Percentiles rank a stretch among this genome's conserved stretches.
These are phyloP conservation scores for Ilyonectria robusta DNA, from an alignment of 2,329 filamentous ascomycete species.

Conservation along the genomic window DNA sequence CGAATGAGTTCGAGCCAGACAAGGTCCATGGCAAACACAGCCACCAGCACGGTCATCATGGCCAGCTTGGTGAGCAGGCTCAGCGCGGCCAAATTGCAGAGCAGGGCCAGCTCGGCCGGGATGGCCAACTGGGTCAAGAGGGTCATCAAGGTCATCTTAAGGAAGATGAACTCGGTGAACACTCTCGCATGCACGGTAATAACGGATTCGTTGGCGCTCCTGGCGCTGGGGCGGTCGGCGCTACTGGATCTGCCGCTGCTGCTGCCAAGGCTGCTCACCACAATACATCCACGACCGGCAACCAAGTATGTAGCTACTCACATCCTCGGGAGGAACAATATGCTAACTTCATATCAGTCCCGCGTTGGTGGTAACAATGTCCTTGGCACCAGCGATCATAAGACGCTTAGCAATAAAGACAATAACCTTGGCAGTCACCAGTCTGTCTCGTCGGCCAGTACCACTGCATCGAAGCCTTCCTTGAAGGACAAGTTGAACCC, in stretches of 20 bases:
- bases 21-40: neutral
- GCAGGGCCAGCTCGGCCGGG: neutral
- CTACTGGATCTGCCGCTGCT: neutral
- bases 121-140: neutral
- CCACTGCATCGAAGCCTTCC: slow-evolving; percentile 21
- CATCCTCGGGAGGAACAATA: neutral
- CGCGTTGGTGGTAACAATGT: neutral
- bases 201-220: neutral
- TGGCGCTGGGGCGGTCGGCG: neutral
- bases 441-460: neutral
- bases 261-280: neutral
- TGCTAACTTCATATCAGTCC: neutral
- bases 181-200: neutral
- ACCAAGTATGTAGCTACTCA: neutral
- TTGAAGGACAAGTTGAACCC: slow-evolving; percentile 44
- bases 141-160: neutral
- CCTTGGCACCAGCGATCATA: neutral
- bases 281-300: neutral
- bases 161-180: neutral
- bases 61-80: neutral
- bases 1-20: slow-evolving; percentile 5
- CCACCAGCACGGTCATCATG: neutral
- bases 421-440: neutral
- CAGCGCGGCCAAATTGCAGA: neutral
- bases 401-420: neutral